These are phyloP conservation scores for Apiotrichum brassicae DNA, from an alignment of 1,284 basidiomycete species.

Conservation along the genomic window DNA sequence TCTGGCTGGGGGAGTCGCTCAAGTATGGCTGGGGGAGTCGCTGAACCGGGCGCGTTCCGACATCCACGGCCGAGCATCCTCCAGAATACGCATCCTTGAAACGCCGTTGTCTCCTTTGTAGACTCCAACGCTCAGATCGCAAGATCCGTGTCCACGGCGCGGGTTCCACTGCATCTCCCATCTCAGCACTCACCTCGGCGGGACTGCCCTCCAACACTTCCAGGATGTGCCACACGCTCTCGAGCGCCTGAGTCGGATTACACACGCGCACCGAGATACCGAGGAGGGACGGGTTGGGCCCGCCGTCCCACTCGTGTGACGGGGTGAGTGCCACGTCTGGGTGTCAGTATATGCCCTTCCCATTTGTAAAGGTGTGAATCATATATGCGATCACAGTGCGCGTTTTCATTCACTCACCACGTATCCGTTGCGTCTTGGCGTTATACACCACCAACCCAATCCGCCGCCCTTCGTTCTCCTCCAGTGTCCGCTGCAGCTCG, in stretches of 20 bases:
- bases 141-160: too few relatives aligned
- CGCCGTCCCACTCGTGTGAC: conserved; percentile 67
- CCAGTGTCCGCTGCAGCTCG: conserved; percentile 72
- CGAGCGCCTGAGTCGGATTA: conserved; percentile 74
- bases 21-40: too few relatives aligned
- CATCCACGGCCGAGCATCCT: too few relatives aligned
- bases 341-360: too few relatives aligned
- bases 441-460: conserved; percentile 84
- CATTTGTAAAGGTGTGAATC: too few relatives aligned
- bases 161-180: background rate
- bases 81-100: too few relatives aligned
- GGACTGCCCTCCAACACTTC: conserved; percentile 95
- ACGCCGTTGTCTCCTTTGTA: too few relatives aligned
- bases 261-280: conserved; percentile 90
- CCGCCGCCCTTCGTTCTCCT: conserved; percentile 72
- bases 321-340: conserved; percentile 78
- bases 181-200: conserved; percentile 57
- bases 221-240: conserved; percentile 96
- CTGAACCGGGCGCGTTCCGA: too few relatives aligned
- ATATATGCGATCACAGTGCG: too few relatives aligned
- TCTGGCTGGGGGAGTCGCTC: too few relatives aligned
- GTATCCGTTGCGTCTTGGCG: conserved; percentile 72
- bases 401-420: conserved; percentile 56
- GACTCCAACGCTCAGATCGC: too few relatives aligned
- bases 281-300: conserved; percentile 64